A percentile compares a stretch with the other conserved stretches of the same genome.
These are phyloP conservation scores for Sporisorium exsertum DNA, from an alignment of 1,284 basidiomycete species.

Conservation along the genomic window DNA sequence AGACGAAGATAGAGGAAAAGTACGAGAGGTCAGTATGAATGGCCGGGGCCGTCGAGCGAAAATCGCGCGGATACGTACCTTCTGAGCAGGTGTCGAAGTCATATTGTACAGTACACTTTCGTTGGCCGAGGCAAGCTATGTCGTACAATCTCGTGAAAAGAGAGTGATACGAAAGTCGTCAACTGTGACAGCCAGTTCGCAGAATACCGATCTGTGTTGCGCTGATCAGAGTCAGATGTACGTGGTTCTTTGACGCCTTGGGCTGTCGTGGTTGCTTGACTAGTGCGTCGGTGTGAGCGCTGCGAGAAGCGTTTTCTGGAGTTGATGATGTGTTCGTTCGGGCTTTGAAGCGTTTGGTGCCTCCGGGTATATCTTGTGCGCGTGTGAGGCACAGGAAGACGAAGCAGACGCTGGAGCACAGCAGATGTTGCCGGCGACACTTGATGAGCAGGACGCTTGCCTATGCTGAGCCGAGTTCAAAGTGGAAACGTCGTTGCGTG, in stretches of 20 bases:
- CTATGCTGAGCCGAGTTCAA: too few species aligned
- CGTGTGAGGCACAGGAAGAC: neutral
- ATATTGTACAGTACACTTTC: slow-evolving; percentile 1
- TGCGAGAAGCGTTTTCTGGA: too few species aligned
- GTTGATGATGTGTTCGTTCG: neutral
- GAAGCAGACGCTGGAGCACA: neutral
- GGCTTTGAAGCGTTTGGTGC: neutral
- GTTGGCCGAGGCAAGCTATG: neutral
- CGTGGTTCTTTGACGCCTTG: too few species aligned
- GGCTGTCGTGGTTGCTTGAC: neutral
- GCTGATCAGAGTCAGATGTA: neutral
- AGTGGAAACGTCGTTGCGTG: too few species aligned
- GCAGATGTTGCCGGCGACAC: neutral
- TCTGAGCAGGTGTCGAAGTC: slow-evolving; percentile 40
- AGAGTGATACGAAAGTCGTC: neutral
- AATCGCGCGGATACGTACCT: slow-evolving; percentile 10
- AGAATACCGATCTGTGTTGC: neutral
- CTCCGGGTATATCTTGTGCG: neutral
- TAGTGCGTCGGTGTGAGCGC: neutral
- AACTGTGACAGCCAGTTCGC: neutral
- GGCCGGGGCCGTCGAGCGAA: neutral
- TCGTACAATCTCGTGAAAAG: neutral
- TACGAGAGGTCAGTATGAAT: neutral
- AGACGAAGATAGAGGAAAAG: neutral
- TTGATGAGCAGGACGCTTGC: neutral